Percentiles rank a stretch among this genome's conserved stretches.
These are phyloP conservation scores for Geotrichum armillariae DNA, from an alignment of 1,139 yeast species.

Conservation along the genomic window DNA sequence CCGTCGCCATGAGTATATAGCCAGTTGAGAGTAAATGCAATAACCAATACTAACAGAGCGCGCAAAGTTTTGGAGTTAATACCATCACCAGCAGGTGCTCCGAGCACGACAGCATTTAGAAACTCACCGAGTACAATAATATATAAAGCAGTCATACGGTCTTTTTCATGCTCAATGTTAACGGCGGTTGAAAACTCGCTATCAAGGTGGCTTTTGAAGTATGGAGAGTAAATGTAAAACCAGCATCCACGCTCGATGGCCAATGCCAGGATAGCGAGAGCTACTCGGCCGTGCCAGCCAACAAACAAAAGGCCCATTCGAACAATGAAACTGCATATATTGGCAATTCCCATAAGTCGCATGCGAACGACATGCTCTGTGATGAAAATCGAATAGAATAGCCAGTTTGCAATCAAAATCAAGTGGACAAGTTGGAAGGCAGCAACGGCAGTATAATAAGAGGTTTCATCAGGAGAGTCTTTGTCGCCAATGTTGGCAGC, in stretches of 20 bases:
- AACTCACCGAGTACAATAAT: conserved; percentile 70
- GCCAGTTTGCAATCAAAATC: conserved; percentile 28
- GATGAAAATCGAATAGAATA: conserved; percentile 51
- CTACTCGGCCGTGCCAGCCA: conserved; percentile 47
- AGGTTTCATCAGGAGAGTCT: conserved; percentile 31
- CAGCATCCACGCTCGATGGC: conserved; percentile 43
- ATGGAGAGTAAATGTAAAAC: conserved; percentile 39
- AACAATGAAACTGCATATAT: conserved; percentile 32
- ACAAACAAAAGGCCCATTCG: conserved; percentile 44
- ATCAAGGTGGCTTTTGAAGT: conserved; percentile 45
- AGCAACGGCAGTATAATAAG: conserved; percentile 26
- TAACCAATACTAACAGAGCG: conserved; percentile 51
- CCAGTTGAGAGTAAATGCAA: conserved; percentile 55
- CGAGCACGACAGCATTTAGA: conserved; percentile 56
- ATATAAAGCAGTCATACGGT: conserved; percentile 57
- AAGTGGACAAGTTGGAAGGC: conserved; percentile 28
- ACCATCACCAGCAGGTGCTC: conserved; percentile 50
- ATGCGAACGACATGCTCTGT: conserved; percentile 57
- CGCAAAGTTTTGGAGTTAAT: conserved; percentile 48
- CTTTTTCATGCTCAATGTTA: conserved; percentile 68
- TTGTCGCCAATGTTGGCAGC: conserved; percentile 44
- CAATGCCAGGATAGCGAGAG: conserved; percentile 48
- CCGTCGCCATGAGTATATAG: conserved; percentile 59
- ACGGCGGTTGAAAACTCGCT: conserved; percentile 57
- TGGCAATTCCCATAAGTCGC: conserved; percentile 43